These are phyloP conservation scores for Neospermospora avenae DNA, from an alignment of 2,329 filamentous ascomycete species.

Conservation along the genomic window DNA sequence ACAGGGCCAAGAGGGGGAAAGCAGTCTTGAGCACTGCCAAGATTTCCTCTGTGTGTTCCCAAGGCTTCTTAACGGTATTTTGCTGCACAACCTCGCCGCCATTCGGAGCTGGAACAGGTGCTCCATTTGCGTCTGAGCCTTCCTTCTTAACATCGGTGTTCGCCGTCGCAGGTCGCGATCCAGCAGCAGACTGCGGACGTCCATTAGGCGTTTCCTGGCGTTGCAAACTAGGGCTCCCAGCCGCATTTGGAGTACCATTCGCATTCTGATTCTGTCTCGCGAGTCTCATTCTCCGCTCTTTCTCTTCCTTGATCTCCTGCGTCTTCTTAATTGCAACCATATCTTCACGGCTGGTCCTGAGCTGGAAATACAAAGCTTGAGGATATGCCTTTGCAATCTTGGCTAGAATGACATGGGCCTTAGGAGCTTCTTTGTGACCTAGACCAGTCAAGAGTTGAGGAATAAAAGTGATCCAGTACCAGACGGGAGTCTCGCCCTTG, in stretches of 20 bases:
- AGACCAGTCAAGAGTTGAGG: constrained; percentile 91
- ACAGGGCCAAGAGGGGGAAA: constrained; percentile 90
- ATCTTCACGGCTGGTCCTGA: constrained; percentile 90
- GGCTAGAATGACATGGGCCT: constrained; percentile 80
- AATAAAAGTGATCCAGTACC: constrained; percentile 99
- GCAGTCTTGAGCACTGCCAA: constrained; percentile 95
- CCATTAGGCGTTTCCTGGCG: constrained; percentile 28
- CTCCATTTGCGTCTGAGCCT: constrained; percentile 31
- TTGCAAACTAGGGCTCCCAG: constrained; percentile 31
- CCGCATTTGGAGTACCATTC: constrained; percentile 29
- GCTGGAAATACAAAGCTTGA: constrained; percentile 92
- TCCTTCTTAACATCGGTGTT: constrained; percentile 40
- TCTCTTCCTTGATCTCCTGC: constrained; percentile 70
- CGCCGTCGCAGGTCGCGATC: constrained; percentile 41
- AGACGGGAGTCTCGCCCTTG: constrained; percentile 94
- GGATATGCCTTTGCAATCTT: constrained; percentile 96
- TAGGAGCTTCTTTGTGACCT: constrained; percentile 83
- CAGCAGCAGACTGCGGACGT: constrained; percentile 27
- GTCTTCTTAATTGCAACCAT: constrained; percentile 89
- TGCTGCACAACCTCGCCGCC: constrained; percentile 35
- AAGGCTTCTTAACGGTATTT: constrained; percentile 60
- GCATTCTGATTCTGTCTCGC: constrained; percentile 43
- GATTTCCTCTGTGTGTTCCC: constrained; percentile 96
- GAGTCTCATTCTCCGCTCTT: constrained; percentile 26
- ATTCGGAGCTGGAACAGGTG: constrained; percentile 41